Evolutionary conservation across 2,329 filamentous ascomycete species (phyloP), one percentile per base, ranked within the genome.

Genomic region (Fonsecaea pugnacius): DNA sequence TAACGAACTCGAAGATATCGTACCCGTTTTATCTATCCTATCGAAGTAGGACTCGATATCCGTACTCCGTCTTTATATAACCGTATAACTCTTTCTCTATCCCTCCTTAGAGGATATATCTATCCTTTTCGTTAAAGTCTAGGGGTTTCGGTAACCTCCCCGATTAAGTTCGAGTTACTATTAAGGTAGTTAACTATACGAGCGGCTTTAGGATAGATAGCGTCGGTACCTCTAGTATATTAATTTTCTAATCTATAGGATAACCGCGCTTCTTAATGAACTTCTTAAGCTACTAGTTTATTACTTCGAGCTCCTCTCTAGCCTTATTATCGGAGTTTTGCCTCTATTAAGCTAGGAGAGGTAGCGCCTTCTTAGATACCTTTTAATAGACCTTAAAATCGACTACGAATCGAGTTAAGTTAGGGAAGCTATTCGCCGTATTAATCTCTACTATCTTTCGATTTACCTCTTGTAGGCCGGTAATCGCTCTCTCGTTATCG

Each of bases 1-100:
- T 9, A 32, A 60, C 57, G 57, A 60, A 60, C 57, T 50, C 57
- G 57, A 60, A 60, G 57, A 60, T 60, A 16, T 60, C 57, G 57
- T 60, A 53, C 57, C 57, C 57, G 57, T 60, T 52, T 4, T 24
- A 43, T 16, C 57, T 24, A 24, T 60, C 57, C 33, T 18, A 40
- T 60, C 57, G 57, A 60, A 60, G 57, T 33, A 60, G 18, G 43
- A 60, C 57, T 60, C 57, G 57, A 60, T 60, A 40, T 30, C 57
- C 40, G 27, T 35, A 52, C 18, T 18, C 40, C 40, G 57, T 40
- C 57, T 21, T 60, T 8, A 60, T 52, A 21, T 60, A 60, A 60
- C 57, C 57, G 57, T 60, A 60, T n/a, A 60, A 33, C 53, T 60
- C 57, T 24, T 60, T 60, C 57, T 60, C 43, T 3, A 24, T 18